Conservation (phyloP, 352 stramenopile species). For the Pythium biforme region DNA sequence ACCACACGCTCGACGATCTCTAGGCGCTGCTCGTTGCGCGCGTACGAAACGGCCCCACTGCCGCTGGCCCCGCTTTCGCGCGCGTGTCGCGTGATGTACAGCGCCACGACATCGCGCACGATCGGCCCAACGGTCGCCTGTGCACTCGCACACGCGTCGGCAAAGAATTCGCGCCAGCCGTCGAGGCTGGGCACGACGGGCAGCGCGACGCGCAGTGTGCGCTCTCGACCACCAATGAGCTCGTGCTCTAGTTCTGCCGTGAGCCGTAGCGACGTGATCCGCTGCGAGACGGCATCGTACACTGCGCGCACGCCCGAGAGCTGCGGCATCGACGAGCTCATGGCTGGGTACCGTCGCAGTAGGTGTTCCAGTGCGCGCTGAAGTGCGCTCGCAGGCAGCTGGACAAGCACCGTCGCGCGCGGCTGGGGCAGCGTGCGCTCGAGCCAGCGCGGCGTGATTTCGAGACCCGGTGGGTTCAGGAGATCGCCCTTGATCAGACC, state of each 20-base stretch:
- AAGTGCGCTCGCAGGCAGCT: slow-evolving; percentile 47
- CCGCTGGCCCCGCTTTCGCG: background rate
- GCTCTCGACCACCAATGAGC: background rate
- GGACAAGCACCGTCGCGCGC: slow-evolving; percentile 49
- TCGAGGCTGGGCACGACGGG: slow-evolving; percentile 14
- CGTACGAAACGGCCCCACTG: slow-evolving; percentile 3
- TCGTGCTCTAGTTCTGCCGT: slow-evolving; percentile 12
- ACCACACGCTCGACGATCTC: background rate
- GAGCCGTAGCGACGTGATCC: slow-evolving; percentile 40
- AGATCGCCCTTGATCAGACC: slow-evolving; percentile 78
- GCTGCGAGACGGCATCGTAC: slow-evolving; percentile 31
- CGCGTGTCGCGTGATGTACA: slow-evolving; percentile 19
- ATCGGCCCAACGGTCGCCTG: background rate
- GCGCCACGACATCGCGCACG: slow-evolving; percentile 23
- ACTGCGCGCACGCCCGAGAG: slow-evolving; percentile 52
- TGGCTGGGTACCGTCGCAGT: slow-evolving; percentile 51
- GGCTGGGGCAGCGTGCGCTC: slow-evolving; percentile 68
- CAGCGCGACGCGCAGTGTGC: slow-evolving; percentile 16
- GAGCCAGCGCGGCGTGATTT: slow-evolving; percentile 62
- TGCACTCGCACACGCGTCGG: slow-evolving; percentile 1
- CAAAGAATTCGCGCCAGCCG: slow-evolving; percentile 20
- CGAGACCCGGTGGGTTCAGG: slow-evolving; percentile 46
- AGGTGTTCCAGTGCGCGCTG: slow-evolving; percentile 57
- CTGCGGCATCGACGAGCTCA: slow-evolving; percentile 76
- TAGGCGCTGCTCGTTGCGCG: slow-evolving; percentile 9